Base-by-base conservation (phyloP, 805 yeast genomes). In the Lipomyces anomalus region DNA sequence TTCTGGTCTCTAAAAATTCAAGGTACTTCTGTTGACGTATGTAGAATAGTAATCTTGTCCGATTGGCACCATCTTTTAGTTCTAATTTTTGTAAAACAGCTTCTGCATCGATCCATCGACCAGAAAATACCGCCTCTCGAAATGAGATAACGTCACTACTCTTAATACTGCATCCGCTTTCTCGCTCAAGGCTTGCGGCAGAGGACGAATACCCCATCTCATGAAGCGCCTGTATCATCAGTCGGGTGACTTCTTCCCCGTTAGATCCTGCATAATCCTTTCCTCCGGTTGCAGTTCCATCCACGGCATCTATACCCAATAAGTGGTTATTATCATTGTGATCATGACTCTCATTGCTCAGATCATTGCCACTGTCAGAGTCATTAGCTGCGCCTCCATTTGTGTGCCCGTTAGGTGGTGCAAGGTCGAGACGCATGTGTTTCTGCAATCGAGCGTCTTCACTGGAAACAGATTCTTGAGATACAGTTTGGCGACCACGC, bases 201-300 rank as follows among this genome's bases (percentile, higher is more conserved):
- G 76, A 58, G 2, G 61, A 53, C 3, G 56, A 45, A 53, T 71
- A 75, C 3, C 80, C 80, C 46, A 78, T 50, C 46, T 75, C 80
- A 30, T 64, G 62, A 40, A 78, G 58, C 0, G 78, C 62, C 52
- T 76, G 79, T 30, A 76, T 70, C 34, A 78, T 57, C 23, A 78
- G 61, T 40, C 76, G 67, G 2, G 78, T 69, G 18, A 75, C 62
- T 55, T 76, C 75, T 18, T 49, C 50, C 28, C 50, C 49, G 42
- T 60, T 56, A 34, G 58, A 58, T 17, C 67, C 67, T 39, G 38
- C 45, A 44, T 59, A 61, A 24, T 53, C 43, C n/a, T n/a, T n/a
- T n/a, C n/a, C n/a, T n/a, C n/a, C n/a, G n/a, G n/a, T n/a, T n/a
- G n/a, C n/a, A n/a, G n/a, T n/a, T n/a, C n/a, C n/a, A n/a, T n/a